Percentiles rank a stretch among this genome's conserved stretches.
Conservation (phyloP, 176 grass and related monocot genomes). For the Raddia guianensis region DNA sequence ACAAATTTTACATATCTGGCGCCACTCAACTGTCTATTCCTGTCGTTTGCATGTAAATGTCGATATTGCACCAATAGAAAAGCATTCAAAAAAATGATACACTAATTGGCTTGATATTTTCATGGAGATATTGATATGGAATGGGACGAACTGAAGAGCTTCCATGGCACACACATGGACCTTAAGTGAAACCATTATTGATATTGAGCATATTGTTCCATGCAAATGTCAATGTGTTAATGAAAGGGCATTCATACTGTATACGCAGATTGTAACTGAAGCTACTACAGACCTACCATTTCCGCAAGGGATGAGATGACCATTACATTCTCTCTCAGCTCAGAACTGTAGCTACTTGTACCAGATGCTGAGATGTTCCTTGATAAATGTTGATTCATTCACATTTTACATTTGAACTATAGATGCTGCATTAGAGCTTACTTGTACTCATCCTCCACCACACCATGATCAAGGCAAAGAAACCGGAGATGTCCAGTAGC, state of each 20-base stretch:
- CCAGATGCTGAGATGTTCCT: slow-evolving; percentile 10
- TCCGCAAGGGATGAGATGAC: slow-evolving; percentile 8
- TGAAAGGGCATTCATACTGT: background rate
- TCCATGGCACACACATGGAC: slow-evolving; percentile 20
- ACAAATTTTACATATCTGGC: background rate
- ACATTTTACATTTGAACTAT: slow-evolving; percentile 14
- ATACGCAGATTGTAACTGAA: slow-evolving; percentile 17
- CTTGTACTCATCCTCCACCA: slow-evolving; percentile 75
- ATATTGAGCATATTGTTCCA: slow-evolving; percentile 9
- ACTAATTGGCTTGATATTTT: background rate
- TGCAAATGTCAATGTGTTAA: slow-evolving; percentile 2
- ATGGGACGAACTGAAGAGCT: slow-evolving; percentile 1
- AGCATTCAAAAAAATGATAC: background rate
- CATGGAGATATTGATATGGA: slow-evolving; percentile 1
- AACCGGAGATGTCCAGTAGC: slow-evolving; percentile 62
- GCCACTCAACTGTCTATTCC: background rate
- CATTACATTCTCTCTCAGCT: slow-evolving; percentile 18
- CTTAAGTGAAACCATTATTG: slow-evolving; percentile 19
- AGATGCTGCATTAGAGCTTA: slow-evolving; percentile 49
- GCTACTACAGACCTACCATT: slow-evolving; percentile 20
- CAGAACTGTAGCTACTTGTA: background rate
- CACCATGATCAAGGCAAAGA: slow-evolving; percentile 69
- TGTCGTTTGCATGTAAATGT: slow-evolving; percentile 13
- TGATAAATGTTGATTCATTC: background rate
- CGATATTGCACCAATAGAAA: slow-evolving; percentile 16